Conservation (phyloP, 1,139 yeast genomes). For the Hyphopichia buzzinii region DNA sequence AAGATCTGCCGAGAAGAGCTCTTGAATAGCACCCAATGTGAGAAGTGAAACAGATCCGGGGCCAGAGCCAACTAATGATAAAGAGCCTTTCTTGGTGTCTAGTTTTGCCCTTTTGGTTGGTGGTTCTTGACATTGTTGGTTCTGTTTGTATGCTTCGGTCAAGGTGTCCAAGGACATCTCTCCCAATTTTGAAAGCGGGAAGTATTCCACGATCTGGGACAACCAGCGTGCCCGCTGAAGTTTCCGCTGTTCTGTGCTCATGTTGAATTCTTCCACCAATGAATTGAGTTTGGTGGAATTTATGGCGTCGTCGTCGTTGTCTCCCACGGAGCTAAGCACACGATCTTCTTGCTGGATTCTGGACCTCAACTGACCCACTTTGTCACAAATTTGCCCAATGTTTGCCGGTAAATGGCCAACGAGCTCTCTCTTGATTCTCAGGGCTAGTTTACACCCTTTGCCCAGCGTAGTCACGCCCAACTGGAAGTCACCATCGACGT, state of each 20-base stretch:
- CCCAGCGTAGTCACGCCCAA: conserved; percentile 85
- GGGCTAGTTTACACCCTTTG: conserved; percentile 85
- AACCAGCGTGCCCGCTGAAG: conserved; percentile 77
- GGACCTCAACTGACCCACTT: conserved; percentile 65
- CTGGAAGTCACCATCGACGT: conserved; percentile 71
- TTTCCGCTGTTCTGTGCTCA: conserved; percentile 51
- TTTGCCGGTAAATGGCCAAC: conserved; percentile 64
- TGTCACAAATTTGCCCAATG: conserved; percentile 65
- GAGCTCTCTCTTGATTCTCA: conserved; percentile 74
- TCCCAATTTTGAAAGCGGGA: conserved; percentile 68
- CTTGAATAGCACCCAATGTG: conserved; percentile 82
- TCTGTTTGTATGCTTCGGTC: conserved; percentile 32
- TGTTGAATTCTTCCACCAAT: conserved; percentile 59
- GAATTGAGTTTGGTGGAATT: conserved; percentile 58
- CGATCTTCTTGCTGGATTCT: conserved; percentile 56
- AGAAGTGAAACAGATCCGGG: conserved; percentile 86
- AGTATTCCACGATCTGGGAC: conserved; percentile 87
- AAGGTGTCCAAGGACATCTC: conserved; percentile 57
- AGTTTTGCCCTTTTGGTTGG: neutral
- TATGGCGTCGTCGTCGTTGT: conserved; percentile 69
- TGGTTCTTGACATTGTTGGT: conserved; percentile 3
- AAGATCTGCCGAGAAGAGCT: conserved; percentile 78
- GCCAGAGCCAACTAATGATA: conserved; percentile 88
- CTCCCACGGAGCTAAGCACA: conserved; percentile 44
- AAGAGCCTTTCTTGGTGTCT: conserved; percentile 43